Base-by-base conservation (phyloP, 768 basidiomycete species). In the Heimioporus sp. region DNA sequence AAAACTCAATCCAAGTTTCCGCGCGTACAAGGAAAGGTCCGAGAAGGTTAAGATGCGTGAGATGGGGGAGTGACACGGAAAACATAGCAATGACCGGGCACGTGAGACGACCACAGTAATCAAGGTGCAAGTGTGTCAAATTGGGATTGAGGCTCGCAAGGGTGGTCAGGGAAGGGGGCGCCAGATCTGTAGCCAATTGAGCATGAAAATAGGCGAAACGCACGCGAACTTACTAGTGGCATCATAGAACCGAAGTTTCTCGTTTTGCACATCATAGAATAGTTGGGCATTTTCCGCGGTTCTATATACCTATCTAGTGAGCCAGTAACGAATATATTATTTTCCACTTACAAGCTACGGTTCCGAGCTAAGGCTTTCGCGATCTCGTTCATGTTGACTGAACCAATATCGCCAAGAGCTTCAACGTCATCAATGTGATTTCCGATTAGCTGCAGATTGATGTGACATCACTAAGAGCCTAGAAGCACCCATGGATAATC, bases 401-500 rank as follows among this genome's bases (percentile, higher is more conserved):
- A 60, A 0, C 94, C 93, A 46, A 98, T 89, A 61, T 96, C 87
- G 0, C 96, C 96, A 15, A 95, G 71, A 0, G 87, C 85, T 56
- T 92, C 91, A 7, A 98, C 86, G 58, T 96, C 90, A 51, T 93
- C 80, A 51, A 98, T 96, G 65, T 92, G 83, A 51, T 82, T 80
- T 16, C 88, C 86, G 51, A 98, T 85, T 20, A 97, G 73, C 90
- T 94, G 50, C 8, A 43, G 53, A 45, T 51, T 10, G 24, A 19
- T 19, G 13, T 13, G 6, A 43, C 1, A 24, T 48, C 6, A 45
- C 38, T 21, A 10, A 17, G 4, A 35, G 7, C 10, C 7, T 15
- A 41, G 9, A 30, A 41, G 20, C 11, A 37, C 45, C 5, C 36
- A 10, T 32, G 7, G 19, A 30, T 20, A 10, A 17, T 49, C 54